Evolutionary conservation across 176 grass and related monocot species (phyloP), one percentile per base, ranked within the genome.

Genomic region (Sorghum bicolor): DNA sequence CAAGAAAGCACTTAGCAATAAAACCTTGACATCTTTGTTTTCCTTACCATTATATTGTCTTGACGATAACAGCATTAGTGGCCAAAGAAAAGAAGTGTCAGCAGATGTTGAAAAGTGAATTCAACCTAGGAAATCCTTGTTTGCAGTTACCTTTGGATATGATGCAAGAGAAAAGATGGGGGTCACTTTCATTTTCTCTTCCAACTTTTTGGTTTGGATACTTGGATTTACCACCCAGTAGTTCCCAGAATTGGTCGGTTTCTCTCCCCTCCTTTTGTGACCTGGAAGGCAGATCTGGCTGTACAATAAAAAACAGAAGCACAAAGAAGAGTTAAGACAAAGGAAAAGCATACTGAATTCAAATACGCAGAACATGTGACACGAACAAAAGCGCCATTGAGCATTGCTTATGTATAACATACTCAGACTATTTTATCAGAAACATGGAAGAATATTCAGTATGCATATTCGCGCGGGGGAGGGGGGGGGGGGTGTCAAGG

Each of bases 221-320:
- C 86, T 96, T 92, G 74, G 86, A 74, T 99, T 92, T 96, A 39
- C 87, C 93, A 67, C 93, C 96, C 43, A 99, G 79, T 40, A 99
- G 47, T 81, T 83, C 86, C 96, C 96, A 99, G 61, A 99, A 99
- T 64, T 94, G 91, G 66, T 99, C 93, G 0, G 87, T 92, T 87
- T 99, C 96, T 92, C 86, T 85, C 40, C 93, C 96, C 75, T 99
- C 96, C 61, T 92, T 99, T 72, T 89, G 96, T 52, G 91, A 82
- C 67, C 92, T 96, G 17, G 93, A 87, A 48, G 92, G 93, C 24
- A 89, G 38, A 83, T 99, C 87, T 81, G 96, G 89, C 96, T 99
- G 84, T 30, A 85, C 77, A 87, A 75, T 40, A 24, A 88, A 74
- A 82, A 71, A 70, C 48, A 17, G 28, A 63, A 38, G 20, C 29